Evolutionary conservation across 2,329 filamentous ascomycete species (phyloP), one percentile per base, ranked within the genome.

Genomic region (Fusarium kyushuense): DNA sequence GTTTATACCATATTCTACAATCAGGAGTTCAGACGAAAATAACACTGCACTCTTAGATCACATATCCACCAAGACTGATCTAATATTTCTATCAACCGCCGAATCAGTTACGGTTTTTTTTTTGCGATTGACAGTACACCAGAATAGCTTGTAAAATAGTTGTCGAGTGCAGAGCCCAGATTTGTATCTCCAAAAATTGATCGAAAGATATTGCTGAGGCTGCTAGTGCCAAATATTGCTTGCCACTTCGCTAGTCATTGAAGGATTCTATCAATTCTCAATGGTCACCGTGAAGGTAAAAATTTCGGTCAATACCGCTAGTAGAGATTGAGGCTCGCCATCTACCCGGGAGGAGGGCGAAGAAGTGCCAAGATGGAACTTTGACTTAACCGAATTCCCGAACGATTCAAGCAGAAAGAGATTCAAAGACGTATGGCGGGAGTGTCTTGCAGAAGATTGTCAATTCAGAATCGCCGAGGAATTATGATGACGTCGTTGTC

Each of bases 401-500:
- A 57, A 42, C 41, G 47, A 32, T 47, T 60, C 41, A 60, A 57
- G 53, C 48, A 45, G 47, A 54, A 51, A 56, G 43, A 38, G 19
- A 40, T 25, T 41, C 38, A 47, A 52, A 48, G 33, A 46, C 29
- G 29, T 64, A 68, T 64, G 64, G 59, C 54, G 58, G 62, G 32
- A 63, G n/a, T 58, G 29, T 46, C 17, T 56, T 60, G 46, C 29
- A 51, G 42, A 21, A 29, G 29, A 59, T 42, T 30, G 19, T 30
- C 29, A 36, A 23, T 41, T 55, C 25, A 27, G 32, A 41, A 64
- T 54, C 64, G 66, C 56, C 49, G 54, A 49, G 58, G 40, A 48
- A 67, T 43, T 61, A 61, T 54, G 46, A 30, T 32, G 59, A 60
- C 59, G 59, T 41, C 58, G 61, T 49, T 30, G 61, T 67, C 54